Evolutionary conservation across 1,284 basidiomycete genomes (phyloP), one percentile per base, ranked within the genome.

Genomic region (Ustilago curta): DNA sequence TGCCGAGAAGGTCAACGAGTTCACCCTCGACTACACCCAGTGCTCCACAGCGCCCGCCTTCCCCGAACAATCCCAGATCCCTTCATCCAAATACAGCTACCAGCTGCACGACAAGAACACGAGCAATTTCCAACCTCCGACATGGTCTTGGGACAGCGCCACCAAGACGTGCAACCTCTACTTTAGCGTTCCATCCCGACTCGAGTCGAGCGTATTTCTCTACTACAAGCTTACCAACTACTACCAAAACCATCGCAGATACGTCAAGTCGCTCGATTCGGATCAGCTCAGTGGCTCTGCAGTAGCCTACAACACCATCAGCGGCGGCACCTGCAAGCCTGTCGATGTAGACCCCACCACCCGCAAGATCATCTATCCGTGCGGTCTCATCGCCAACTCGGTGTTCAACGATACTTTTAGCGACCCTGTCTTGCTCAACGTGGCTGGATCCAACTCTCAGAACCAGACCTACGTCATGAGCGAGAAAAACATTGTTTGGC

Each of bases 231-330:
- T 87, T 47, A 86, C 86, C 16, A 86, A 87, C 79, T 87, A 85
- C 88, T 99, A 91, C 87, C 97, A 99, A 88, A 99, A 99, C 86
- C 97, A 99, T 85, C 91, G 97, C 51, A 90, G 97, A 82, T 99
- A 99, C 84, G 95, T 99, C 69, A 93, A 96, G 88, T 96, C 93
- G 84, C 87, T 94, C 58, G 90, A 95, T 83, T 88, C 91, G 8
- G 88, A 91, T 77, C 97, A 99, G 86, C 89, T 99, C 49, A 90
- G 90, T 79, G 96, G 95, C 61, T 88, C 93, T 59, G 86, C 86
- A 52, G 89, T 90, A 42, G 85, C 87, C 3, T 45, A 59, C 47
- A 86, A 87, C 23, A 85, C 86, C 65, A 86, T 83, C 32, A 53
- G 66, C 11, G 87, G 88, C 50, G 90, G 93, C 21, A 91, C 95